Evolutionary conservation across 116 monocot genomes (phyloP).

Genomic region (Zostera marina): DNA sequence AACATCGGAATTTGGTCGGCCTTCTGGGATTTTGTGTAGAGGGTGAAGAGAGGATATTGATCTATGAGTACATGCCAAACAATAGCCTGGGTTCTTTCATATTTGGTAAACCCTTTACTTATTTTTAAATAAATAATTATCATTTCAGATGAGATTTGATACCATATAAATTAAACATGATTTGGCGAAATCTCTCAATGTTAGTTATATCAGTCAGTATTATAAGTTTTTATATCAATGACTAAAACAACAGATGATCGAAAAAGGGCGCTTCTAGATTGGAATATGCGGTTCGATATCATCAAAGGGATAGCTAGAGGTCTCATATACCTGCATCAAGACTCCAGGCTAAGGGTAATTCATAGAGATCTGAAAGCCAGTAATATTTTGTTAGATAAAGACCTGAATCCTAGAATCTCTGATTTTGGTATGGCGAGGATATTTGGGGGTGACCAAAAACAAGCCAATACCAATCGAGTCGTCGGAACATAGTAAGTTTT

Average conservation of each 20-base stretch:
- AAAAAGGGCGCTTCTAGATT: conserved; percentile 3
- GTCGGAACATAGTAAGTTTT: conserved; percentile 14
- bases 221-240: background rate
- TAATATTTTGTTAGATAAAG: conserved; percentile 9
- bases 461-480: conserved; percentile 9
- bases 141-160: no score
- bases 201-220: no score
- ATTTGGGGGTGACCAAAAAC: conserved; percentile 9
- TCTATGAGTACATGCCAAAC: conserved; percentile 33
- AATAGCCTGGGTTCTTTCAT: conserved; percentile 21
- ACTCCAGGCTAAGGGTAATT: conserved; percentile 12
- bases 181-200: no score
- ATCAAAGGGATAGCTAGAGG: conserved; percentile 14
- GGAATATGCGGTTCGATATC: conserved; percentile 11
- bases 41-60: conserved; percentile 24
- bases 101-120: conserved; percentile 21
- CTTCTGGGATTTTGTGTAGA: conserved; percentile 21
- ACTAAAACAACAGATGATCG: background rate
- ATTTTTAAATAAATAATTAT: no score
- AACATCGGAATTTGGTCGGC: conserved; percentile 31
- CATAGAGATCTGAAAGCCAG: conserved; percentile 11
- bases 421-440: conserved; percentile 18
- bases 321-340: conserved; percentile 13
- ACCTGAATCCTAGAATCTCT: conserved; percentile 14
- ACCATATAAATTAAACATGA: no score